A percentile compares a stretch with the other conserved stretches of the same genome.
These are phyloP conservation scores for Biscogniauxia mediterranea DNA, from an alignment of 2,329 filamentous ascomycete species.

Conservation along the genomic window DNA sequence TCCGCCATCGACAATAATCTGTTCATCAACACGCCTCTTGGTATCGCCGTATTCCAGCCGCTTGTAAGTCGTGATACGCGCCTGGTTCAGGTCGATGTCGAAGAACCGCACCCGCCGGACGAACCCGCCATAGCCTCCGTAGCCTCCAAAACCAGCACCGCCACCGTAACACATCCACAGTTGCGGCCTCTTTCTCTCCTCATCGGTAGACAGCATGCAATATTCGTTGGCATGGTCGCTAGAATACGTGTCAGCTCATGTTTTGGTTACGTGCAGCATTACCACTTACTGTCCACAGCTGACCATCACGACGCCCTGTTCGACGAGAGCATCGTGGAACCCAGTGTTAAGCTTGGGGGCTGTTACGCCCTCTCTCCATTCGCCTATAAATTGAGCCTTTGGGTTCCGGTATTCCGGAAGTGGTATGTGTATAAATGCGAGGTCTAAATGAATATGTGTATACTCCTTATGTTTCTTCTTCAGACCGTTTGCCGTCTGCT, in stretches of 20 bases:
- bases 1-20: constrained; percentile 65
- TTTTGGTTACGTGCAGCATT: background rate
- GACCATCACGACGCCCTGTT: constrained; percentile 81
- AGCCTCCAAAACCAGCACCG: constrained; percentile 88
- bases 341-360: constrained; percentile 86
- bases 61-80: constrained; percentile 89
- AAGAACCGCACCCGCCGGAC: constrained; percentile 83
- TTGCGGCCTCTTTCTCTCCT: constrained; percentile 56
- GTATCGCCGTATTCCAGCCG: constrained; percentile 69
- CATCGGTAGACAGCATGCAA: constrained; percentile 67
- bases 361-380: constrained; percentile 80
- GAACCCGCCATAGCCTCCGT: constrained; percentile 86
- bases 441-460: constrained; percentile 87
- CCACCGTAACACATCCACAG: constrained; percentile 99
- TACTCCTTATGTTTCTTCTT: constrained; percentile 81
- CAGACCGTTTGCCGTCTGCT: constrained; percentile 68
- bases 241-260: constrained; percentile 9
- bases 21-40: constrained; percentile 56
- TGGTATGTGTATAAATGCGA: constrained; percentile 97
- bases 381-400: constrained; percentile 62
- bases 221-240: constrained; percentile 97
- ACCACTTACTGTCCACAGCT: constrained; percentile 81
- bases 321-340: constrained; percentile 86
- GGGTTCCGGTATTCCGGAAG: constrained; percentile 78
- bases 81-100: constrained; percentile 89